Percentiles rank a stretch among this genome's conserved stretches.
Conservation (phyloP, 495 filamentous ascomycete genomes). For the Penicillium subrubescens region DNA sequence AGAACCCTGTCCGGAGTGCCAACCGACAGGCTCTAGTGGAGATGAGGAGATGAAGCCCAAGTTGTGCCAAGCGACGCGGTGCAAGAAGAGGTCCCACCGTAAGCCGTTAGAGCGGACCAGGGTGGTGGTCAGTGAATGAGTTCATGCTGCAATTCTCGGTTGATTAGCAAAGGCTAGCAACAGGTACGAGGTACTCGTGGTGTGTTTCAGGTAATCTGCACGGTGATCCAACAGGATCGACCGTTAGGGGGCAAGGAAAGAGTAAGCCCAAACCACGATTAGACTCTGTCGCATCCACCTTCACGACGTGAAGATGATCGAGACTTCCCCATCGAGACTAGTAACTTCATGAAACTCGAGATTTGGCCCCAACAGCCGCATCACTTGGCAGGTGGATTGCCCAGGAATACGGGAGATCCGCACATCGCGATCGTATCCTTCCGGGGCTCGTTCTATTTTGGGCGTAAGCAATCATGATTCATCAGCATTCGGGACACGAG, state of each 20-base stretch:
- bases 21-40: slow-evolving; percentile 10
- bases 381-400: neutral
- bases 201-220: neutral
- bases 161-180: neutral
- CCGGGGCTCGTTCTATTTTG: slow-evolving; percentile 8
- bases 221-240: neutral
- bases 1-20: neutral
- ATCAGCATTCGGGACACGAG: neutral
- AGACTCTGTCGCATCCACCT: neutral
- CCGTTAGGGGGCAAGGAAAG: neutral
- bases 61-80: slow-evolving; percentile 6
- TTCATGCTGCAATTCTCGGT: neutral
- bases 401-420: slow-evolving; percentile 14
- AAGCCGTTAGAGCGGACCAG: neutral
- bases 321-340: neutral
- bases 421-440: slow-evolving; percentile 9
- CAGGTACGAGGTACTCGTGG: neutral
- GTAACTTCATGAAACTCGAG: neutral
- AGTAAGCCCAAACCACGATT: neutral
- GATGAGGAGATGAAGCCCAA: slow-evolving; percentile 7
- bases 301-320: neutral
- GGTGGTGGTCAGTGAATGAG: neutral
- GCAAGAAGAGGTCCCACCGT: neutral
- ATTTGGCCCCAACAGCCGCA: slow-evolving; percentile 8
- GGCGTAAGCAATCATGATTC: neutral